phyloP scores from a whole-genome alignment of 192 early-diverging fungal species.

The Coemansia reversa region DNA sequence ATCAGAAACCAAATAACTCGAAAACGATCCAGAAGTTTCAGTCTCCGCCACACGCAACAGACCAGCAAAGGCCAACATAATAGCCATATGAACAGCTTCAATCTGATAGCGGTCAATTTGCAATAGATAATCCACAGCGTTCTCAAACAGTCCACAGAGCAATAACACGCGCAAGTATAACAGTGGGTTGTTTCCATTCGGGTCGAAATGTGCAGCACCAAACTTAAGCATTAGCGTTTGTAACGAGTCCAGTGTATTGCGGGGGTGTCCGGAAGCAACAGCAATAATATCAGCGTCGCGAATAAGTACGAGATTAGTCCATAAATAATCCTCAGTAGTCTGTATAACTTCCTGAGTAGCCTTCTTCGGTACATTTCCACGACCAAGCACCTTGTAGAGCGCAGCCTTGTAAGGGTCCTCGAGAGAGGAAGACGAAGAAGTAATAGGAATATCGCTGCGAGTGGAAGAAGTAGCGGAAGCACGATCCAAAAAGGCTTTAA shows the following conservation, averaged over 20 bases:
- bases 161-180: slow-evolving; percentile 82
- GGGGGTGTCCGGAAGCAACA: slow-evolving; percentile 10
- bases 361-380: slow-evolving; percentile 76
- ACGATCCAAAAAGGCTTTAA: slow-evolving; percentile 59
- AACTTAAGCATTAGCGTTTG: slow-evolving; percentile 64
- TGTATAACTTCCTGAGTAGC: slow-evolving; percentile 66
- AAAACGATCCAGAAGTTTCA: slow-evolving; percentile 33
- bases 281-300: slow-evolving; percentile 57
- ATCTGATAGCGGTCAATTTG: slow-evolving; percentile 61
- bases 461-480: slow-evolving; percentile 17
- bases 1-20: slow-evolving; percentile 25
- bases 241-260: slow-evolving; percentile 60
- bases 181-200: slow-evolving; percentile 65
- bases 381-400: slow-evolving; percentile 86
- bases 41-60: slow-evolving; percentile 69
- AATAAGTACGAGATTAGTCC: slow-evolving; percentile 78
- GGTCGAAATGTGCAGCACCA: slow-evolving; percentile 72
- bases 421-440: slow-evolving; percentile 29
- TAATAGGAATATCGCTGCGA: slow-evolving; percentile 43
- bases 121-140: slow-evolving; percentile 73
- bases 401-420: slow-evolving; percentile 92
- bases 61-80: slow-evolving; percentile 77
- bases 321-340: slow-evolving; percentile 90
- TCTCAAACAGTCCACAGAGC: slow-evolving; percentile 88
- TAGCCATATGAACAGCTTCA: slow-evolving; percentile 91